phyloP scores from a whole-genome alignment of 495 filamentous ascomycete species.

The Pyrenula aspistea region DNA sequence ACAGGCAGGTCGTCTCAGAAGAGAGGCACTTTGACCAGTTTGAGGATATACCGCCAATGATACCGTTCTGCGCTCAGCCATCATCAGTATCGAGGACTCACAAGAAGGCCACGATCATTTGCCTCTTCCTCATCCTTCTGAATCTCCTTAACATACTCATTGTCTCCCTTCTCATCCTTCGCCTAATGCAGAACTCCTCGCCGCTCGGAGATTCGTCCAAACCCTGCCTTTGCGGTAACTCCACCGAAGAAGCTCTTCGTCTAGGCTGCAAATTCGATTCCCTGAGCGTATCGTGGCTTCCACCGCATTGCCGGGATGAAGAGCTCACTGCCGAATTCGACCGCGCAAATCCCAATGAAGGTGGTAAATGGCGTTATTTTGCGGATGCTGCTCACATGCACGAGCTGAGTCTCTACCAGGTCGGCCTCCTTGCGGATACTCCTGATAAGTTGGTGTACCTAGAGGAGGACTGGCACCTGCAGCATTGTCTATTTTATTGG shows the following conservation, averaged over 20 bases:
- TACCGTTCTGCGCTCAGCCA: background rate
- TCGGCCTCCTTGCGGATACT: background rate
- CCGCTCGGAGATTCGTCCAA: background rate
- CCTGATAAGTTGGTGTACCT: background rate
- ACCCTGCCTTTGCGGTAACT: background rate
- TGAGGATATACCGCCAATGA: background rate
- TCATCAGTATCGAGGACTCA: background rate
- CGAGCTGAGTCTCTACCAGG: background rate
- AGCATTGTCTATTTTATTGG: conserved; percentile 9
- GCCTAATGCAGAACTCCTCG: background rate
- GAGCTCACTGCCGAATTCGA: conserved; percentile 7
- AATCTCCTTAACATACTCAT: background rate
- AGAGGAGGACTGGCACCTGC: conserved; percentile 5
- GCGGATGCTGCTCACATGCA: conserved; percentile 2
- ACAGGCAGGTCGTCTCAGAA: background rate
- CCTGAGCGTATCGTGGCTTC: conserved; percentile 6
- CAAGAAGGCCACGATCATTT: background rate
- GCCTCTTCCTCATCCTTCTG: background rate
- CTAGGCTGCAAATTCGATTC: conserved; percentile 5
- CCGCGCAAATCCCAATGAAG: background rate
- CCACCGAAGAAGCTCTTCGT: background rate
- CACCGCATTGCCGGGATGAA: conserved; percentile 5
- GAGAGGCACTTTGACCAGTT: background rate
- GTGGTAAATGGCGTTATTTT: conserved; percentile 5
- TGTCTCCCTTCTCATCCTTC: background rate